Evolutionary conservation across 2,329 filamentous ascomycete species (phyloP).

Genomic region (Metarhizium anisopliae): DNA sequence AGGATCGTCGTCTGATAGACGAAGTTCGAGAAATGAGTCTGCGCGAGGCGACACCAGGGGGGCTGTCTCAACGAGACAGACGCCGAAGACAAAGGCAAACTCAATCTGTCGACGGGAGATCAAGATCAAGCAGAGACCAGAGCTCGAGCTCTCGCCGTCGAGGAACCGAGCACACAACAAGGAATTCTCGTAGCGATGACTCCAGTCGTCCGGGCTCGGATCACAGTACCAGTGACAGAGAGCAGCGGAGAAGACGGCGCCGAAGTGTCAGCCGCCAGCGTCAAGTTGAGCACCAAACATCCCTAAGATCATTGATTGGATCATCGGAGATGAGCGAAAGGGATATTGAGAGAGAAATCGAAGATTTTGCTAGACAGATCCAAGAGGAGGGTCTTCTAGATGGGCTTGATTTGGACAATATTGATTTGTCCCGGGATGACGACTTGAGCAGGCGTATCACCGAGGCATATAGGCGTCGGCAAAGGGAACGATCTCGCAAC

Average conservation of each 20-base stretch:
- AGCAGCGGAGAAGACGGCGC: constrained; percentile 22
- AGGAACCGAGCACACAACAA: constrained; percentile 12
- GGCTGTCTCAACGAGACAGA: constrained; percentile 20
- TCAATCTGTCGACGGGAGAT: constrained; percentile 23
- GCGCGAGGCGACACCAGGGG: constrained; percentile 50
- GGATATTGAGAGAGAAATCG: constrained; percentile 79
- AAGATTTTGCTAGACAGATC: constrained; percentile 84
- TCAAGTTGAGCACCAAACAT: constrained; percentile 81
- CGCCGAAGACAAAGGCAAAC: constrained; percentile 23
- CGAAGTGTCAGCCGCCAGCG: constrained; percentile 41
- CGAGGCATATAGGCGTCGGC: constrained; percentile 73
- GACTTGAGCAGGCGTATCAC: constrained; percentile 86
- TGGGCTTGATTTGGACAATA: constrained; percentile 79
- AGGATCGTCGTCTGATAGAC: constrained; percentile 61
- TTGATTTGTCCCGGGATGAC: constrained; percentile 77
- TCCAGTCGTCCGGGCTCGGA: constrained; percentile 20
- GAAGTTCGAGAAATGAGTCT: constrained; percentile 68
- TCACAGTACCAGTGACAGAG: constrained; percentile 26
- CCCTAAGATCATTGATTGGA: constrained; percentile 75
- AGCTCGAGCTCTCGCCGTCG: constrained; percentile 22
- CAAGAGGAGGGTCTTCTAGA: constrained; percentile 80
- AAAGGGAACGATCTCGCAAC: constrained; percentile 50
- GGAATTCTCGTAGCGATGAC: constrained; percentile 16
- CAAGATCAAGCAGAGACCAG: constrained; percentile 21
- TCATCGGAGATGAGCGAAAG: constrained; percentile 66